Evolutionary conservation across 2,329 filamentous ascomycete genomes (phyloP).

Genomic region (Proliferodiscus dingleyae): DNA sequence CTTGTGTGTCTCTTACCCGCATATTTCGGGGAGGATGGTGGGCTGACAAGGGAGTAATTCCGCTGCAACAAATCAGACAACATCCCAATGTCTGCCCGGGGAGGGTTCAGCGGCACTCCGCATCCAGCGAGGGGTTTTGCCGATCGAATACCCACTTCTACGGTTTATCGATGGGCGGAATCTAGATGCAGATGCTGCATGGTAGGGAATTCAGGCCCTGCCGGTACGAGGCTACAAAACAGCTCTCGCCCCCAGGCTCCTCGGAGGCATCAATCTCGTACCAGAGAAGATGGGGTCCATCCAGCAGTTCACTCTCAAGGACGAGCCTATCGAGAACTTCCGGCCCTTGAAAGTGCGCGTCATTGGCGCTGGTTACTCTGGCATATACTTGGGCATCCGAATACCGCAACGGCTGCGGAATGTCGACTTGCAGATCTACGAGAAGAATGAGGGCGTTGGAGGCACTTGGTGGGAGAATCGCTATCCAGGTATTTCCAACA

Average conservation of each 20-base stretch:
- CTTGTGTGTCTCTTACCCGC: not conserved
- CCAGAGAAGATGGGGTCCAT: not conserved
- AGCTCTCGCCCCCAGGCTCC: not conserved
- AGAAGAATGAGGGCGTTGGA: slow-evolving; percentile 49
- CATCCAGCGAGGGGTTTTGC: not conserved
- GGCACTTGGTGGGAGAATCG: slow-evolving; percentile 52
- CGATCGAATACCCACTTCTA: not conserved
- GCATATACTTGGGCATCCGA: slow-evolving; percentile 30
- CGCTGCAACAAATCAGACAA: not conserved
- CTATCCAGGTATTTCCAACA: slow-evolving; percentile 20
- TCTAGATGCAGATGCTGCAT: not conserved
- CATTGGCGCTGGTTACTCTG: slow-evolving; percentile 32
- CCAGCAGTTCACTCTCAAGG: slow-evolving; percentile 21
- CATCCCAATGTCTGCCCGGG: not conserved
- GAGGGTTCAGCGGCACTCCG: not conserved
- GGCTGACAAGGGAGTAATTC: not conserved
- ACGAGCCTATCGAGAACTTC: slow-evolving; percentile 25
- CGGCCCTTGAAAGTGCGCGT: slow-evolving; percentile 27
- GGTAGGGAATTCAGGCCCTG: not conserved
- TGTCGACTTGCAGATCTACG: slow-evolving; percentile 40
- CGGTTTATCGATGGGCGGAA: not conserved
- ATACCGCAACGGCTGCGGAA: slow-evolving; percentile 28
- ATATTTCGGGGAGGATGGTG: not conserved
- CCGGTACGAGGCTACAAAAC: not conserved
- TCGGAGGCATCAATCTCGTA: too few relatives aligned